phyloP scores from a whole-genome alignment of 129 eudicot genomes.

The Artemisia argyi region DNA sequence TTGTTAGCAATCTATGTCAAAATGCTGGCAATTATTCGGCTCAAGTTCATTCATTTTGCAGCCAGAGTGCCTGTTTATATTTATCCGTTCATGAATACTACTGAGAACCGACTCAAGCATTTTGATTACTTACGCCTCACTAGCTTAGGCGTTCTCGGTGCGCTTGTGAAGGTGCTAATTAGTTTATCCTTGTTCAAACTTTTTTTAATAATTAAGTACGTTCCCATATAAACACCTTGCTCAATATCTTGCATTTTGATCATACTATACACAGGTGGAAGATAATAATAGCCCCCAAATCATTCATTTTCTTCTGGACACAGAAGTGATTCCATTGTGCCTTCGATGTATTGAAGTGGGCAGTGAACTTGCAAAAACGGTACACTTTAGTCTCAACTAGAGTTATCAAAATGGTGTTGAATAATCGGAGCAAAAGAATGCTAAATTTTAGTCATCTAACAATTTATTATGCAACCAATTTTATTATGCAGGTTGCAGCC shows the following conservation, averaged over 20 bases:
- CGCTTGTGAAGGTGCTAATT: slow-evolving; percentile 43
- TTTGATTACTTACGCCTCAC: slow-evolving; percentile 41
- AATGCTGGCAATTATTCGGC: not conserved
- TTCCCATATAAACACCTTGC: not conserved
- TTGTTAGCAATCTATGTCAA: not conserved
- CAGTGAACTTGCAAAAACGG: slow-evolving; percentile 41
- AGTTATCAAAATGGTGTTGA: not conserved
- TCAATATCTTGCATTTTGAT: not conserved
- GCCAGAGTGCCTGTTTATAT: slow-evolving; percentile 45
- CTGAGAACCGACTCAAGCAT: slow-evolving; percentile 24
- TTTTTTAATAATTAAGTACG: not conserved
- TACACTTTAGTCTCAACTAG: slow-evolving; percentile 1
- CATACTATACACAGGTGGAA: slow-evolving; percentile 27
- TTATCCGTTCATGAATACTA: slow-evolving; percentile 40
- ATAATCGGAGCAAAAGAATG: too few species aligned
- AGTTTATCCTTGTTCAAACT: not conserved
- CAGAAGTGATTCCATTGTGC: slow-evolving; percentile 46
- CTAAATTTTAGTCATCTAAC: not conserved
- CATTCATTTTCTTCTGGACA: slow-evolving; percentile 45
- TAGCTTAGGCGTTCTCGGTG: slow-evolving; percentile 47
- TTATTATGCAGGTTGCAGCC: slow-evolving; percentile 36
- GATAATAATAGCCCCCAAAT: slow-evolving; percentile 32
- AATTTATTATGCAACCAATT: not conserved
- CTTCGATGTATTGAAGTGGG: slow-evolving; percentile 49
- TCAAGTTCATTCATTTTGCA: slow-evolving; percentile 16